These are phyloP conservation scores for Pedinophyceae sp. DNA, from an alignment of 139 green algal species.

Conservation along the genomic window DNA sequence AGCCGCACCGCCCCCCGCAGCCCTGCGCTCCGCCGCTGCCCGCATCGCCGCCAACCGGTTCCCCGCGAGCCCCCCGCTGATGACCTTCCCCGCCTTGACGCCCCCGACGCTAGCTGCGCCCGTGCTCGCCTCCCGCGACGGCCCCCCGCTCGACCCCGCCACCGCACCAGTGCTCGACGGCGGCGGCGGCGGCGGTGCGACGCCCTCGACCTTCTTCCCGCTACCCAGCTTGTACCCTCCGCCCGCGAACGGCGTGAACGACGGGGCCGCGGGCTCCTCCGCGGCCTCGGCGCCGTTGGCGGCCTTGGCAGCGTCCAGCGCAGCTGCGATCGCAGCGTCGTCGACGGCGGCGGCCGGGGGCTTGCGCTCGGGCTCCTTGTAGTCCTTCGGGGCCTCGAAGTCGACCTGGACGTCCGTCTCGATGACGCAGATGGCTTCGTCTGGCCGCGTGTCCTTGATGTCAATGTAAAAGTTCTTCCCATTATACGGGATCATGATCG, in stretches of 20 bases:
- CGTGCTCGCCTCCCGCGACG: not conserved
- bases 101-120: not conserved
- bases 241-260: not conserved
- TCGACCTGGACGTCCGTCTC: conserved; percentile 92
- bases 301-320: not conserved
- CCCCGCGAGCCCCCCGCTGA: not conserved
- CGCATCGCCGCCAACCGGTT: too few relatives aligned
- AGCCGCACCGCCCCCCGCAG: not conserved
- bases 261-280: not conserved
- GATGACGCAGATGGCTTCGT: conserved; percentile 79
- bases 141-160: too few relatives aligned
- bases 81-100: not conserved
- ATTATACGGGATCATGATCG: conserved; percentile 91
- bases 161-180: not conserved
- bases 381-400: conserved; percentile 95
- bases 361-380: conserved; percentile 56
- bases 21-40: not conserved
- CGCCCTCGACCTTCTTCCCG: not conserved
- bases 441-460: conserved; percentile 66
- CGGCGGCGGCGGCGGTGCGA: not conserved
- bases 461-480: conserved; percentile 87
- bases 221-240: not conserved
- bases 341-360: not conserved
- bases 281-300: not conserved
- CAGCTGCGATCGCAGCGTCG: not conserved